Evolutionary conservation across 2,329 filamentous ascomycete genomes (phyloP).

Genomic region (Periconia macrospinosa): DNA sequence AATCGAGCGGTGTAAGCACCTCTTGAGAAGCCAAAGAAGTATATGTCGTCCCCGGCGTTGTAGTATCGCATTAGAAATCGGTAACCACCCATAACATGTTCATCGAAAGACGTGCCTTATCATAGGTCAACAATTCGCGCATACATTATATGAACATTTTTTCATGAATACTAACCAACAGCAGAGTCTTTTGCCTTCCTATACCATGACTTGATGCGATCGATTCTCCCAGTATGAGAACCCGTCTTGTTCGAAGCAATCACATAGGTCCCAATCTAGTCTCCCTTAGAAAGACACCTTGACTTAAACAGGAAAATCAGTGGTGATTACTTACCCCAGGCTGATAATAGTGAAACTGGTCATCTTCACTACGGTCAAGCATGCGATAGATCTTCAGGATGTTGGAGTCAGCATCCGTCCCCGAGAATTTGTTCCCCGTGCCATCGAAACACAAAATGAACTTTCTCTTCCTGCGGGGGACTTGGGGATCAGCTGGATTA

Average conservation of each 20-base stretch:
- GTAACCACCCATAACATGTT: slow-evolving; percentile 83
- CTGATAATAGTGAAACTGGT: slow-evolving; percentile 54
- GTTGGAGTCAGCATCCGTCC: slow-evolving; percentile 45
- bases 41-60: slow-evolving; percentile 51
- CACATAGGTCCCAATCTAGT: slow-evolving; percentile 69
- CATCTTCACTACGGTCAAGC: slow-evolving; percentile 63
- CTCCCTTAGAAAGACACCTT: background rate
- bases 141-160: background rate
- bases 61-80: slow-evolving; percentile 57
- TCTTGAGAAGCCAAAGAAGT: slow-evolving; percentile 53
- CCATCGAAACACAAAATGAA: slow-evolving; percentile 58
- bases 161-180: slow-evolving; percentile 43
- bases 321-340: slow-evolving; percentile 41
- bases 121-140: background rate
- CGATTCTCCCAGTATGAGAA: slow-evolving; percentile 58
- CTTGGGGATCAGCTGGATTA: slow-evolving; percentile 5
- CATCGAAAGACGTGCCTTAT: slow-evolving; percentile 72
- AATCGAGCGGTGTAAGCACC: slow-evolving; percentile 57
- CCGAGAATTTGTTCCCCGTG: slow-evolving; percentile 47
- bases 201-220: slow-evolving; percentile 67
- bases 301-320: background rate
- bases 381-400: slow-evolving; percentile 72
- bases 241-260: slow-evolving; percentile 56
- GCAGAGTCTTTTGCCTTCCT: slow-evolving; percentile 77
- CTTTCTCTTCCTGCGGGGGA: slow-evolving; percentile 51